phyloP scores from a whole-genome alignment of 2,329 filamentous ascomycete species.

The Trichoderma sp. region DNA sequence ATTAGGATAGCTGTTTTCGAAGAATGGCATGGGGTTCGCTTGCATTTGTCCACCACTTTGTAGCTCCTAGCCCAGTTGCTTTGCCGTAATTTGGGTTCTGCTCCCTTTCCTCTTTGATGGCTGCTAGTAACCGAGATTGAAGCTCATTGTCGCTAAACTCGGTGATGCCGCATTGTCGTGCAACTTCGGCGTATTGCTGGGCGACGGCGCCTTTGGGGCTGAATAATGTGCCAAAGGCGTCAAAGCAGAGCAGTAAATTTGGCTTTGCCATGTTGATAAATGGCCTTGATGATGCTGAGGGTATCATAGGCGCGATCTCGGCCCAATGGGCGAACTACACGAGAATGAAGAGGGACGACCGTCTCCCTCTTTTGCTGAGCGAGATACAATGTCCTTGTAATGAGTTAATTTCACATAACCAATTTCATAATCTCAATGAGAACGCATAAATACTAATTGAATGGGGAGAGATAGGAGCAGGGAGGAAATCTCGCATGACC shows the following conservation, averaged over 20 bases:
- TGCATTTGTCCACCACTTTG: conserved; percentile 61
- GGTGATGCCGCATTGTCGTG: conserved; percentile 48
- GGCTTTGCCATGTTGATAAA: conserved; percentile 24
- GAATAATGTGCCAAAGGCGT: conserved; percentile 66
- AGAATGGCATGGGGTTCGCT: conserved; percentile 23
- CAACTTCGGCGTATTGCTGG: conserved; percentile 54
- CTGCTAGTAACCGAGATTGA: conserved; percentile 33
- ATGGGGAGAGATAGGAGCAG: not conserved
- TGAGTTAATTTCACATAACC: not conserved
- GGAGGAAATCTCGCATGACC: not conserved
- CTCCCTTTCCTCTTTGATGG: conserved; percentile 48
- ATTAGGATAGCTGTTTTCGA: not conserved
- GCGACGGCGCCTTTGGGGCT: conserved; percentile 49
- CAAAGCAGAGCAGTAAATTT: conserved; percentile 59
- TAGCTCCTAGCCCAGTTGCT: conserved; percentile 47
- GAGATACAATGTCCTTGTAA: not conserved
- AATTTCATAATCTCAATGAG: not conserved
- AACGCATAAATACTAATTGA: not conserved
- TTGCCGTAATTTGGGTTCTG: conserved; percentile 60
- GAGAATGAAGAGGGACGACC: not conserved
- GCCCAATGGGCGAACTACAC: not conserved
- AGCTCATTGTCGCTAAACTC: conserved; percentile 43
- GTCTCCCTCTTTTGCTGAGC: not conserved
- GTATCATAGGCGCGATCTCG: not conserved
- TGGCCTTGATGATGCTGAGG: not conserved